Conservation (phyloP, 2,329 filamentous ascomycete genomes). For the Colletotrichum gloeosporioides region DNA sequence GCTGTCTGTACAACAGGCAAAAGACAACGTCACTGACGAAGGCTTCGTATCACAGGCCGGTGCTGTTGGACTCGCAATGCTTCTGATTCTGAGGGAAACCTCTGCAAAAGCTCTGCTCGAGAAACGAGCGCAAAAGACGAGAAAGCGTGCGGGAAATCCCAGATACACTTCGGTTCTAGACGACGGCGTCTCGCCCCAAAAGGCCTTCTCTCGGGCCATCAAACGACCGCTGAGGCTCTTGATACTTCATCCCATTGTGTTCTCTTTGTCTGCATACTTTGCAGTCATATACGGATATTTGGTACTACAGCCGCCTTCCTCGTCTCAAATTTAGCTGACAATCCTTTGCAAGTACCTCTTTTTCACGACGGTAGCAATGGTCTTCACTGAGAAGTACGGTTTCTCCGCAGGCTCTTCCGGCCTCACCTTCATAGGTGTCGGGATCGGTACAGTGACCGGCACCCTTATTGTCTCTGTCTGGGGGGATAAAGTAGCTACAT, state of each 20-base stretch:
- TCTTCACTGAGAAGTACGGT: slow-evolving; percentile 40
- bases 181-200: slow-evolving; percentile 21
- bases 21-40: background rate
- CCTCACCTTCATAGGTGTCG: slow-evolving; percentile 58
- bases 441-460: slow-evolving; percentile 30
- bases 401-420: slow-evolving; percentile 30
- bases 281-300: slow-evolving; percentile 40
- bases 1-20: background rate
- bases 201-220: slow-evolving; percentile 37
- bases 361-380: slow-evolving; percentile 43
- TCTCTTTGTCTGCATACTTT: slow-evolving; percentile 44
- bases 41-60: slow-evolving; percentile 35
- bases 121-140: slow-evolving; percentile 52
- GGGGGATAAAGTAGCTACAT: slow-evolving; percentile 12
- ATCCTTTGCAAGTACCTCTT: slow-evolving; percentile 42
- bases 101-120: slow-evolving; percentile 52
- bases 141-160: slow-evolving; percentile 35
- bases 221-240: slow-evolving; percentile 53
- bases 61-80: slow-evolving; percentile 36
- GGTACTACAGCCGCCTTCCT: background rate
- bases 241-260: slow-evolving; percentile 56
- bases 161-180: slow-evolving; percentile 20
- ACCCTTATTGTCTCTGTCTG: slow-evolving; percentile 30
- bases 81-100: slow-evolving; percentile 50
- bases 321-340: background rate